Evolutionary conservation across 2,329 filamentous ascomycete genomes (phyloP).

Genomic region (Penicillium polonicum): DNA sequence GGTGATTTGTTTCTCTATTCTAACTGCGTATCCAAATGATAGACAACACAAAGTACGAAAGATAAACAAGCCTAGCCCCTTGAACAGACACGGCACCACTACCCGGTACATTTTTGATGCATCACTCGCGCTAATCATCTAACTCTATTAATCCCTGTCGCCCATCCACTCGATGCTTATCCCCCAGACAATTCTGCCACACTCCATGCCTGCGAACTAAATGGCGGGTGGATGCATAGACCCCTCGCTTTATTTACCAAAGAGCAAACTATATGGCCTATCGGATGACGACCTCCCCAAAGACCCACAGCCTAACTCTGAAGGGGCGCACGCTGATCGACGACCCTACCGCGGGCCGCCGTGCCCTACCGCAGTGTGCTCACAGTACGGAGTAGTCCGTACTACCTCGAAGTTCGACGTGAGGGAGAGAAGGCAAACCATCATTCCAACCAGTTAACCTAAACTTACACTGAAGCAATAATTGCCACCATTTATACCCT

Average conservation of each 20-base stretch:
- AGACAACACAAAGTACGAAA: background rate
- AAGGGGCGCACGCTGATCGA: slow-evolving; percentile 7
- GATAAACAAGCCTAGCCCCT: background rate
- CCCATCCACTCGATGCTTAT: slow-evolving; percentile 5
- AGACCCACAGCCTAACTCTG: background rate
- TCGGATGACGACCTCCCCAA: background rate
- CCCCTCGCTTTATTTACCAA: slow-evolving; percentile 4
- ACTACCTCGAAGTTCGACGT: background rate
- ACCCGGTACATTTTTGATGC: slow-evolving; percentile 4
- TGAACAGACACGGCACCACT: background rate
- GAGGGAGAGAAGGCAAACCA: slow-evolving; percentile 5
- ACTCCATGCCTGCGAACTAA: background rate
- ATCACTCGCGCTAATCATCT: background rate
- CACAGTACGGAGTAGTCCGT: background rate
- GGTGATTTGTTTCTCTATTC: background rate
- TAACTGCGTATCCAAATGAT: background rate
- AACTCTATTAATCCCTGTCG: background rate
- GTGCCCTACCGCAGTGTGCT: background rate
- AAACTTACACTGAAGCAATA: background rate
- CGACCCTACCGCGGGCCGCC: slow-evolving; percentile 1
- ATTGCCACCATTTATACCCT: background rate
- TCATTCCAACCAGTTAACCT: background rate
- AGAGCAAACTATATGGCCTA: background rate
- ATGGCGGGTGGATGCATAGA: slow-evolving; percentile 2
- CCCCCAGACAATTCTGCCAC: slow-evolving; percentile 8